Conservation (phyloP, 257 asterid genomes). For the Rhazya stricta region DNA sequence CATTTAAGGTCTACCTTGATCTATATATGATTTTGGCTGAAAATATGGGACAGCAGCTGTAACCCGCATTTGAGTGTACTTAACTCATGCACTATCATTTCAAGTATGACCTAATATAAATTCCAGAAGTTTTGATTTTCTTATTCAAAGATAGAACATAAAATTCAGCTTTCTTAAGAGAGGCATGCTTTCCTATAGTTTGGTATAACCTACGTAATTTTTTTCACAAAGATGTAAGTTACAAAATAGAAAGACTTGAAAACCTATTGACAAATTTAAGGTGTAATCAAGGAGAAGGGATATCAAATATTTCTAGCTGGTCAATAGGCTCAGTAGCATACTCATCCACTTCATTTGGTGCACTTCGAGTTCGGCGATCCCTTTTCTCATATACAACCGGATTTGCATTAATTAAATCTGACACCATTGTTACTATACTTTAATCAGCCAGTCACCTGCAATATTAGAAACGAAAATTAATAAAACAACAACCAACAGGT, state of each 20-base stretch:
- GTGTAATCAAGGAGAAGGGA: constrained; percentile 43
- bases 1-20: background rate
- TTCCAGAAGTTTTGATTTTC: background rate
- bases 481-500: background rate
- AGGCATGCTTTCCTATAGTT: background rate
- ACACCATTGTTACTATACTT: constrained; percentile 48
- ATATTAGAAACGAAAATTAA: background rate
- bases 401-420: constrained; percentile 74
- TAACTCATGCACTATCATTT: background rate
- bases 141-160: background rate
- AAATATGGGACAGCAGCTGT: background rate
- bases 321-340: constrained; percentile 61
- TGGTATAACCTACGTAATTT: background rate
- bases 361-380: constrained; percentile 64
- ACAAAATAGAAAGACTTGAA: background rate
- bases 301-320: constrained; percentile 80
- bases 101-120: too few relatives aligned
- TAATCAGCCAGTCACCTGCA: constrained; percentile 12
- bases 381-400: constrained; percentile 74
- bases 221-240: background rate
- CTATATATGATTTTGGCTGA: background rate
- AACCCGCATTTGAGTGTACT: background rate
- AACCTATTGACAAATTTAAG: background rate
- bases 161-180: background rate
- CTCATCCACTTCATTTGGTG: constrained; percentile 52